These are phyloP conservation scores for Candida hungchunana DNA, from an alignment of 805 yeast species.

Conservation along the genomic window DNA sequence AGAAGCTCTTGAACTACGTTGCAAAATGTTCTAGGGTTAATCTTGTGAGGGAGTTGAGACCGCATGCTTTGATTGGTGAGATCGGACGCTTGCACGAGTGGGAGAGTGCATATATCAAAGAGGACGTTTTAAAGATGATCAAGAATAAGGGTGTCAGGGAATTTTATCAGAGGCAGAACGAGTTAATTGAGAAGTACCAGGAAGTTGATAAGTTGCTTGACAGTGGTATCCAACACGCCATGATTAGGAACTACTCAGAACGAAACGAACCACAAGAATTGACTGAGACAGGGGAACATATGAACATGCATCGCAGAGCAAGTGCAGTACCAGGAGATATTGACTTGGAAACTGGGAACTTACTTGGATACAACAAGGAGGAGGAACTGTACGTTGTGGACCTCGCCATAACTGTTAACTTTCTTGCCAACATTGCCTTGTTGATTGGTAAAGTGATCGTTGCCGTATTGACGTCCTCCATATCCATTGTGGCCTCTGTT, in stretches of 20 bases:
- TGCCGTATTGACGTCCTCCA: constrained; percentile 60
- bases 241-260: constrained; percentile 52
- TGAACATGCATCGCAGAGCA: constrained; percentile 17
- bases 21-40: constrained; percentile 17
- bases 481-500: constrained; percentile 73
- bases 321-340: constrained; percentile 58
- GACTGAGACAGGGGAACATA: neutral
- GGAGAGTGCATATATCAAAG: constrained; percentile 27
- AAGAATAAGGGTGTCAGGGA: constrained; percentile 29
- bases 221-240: constrained; percentile 61
- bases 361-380: constrained; percentile 46
- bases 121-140: constrained; percentile 22
- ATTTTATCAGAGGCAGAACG: constrained; percentile 59
- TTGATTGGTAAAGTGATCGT: constrained; percentile 58
- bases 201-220: constrained; percentile 66
- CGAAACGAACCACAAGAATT: constrained; percentile 18
- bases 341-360: constrained; percentile 51
- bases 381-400: constrained; percentile 41
- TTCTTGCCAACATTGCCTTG: constrained; percentile 53
- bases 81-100: constrained; percentile 37
- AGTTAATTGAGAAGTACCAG: constrained; percentile 47
- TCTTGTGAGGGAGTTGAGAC: constrained; percentile 38
- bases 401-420: constrained; percentile 61
- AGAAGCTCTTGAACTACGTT: constrained; percentile 16
- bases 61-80: constrained; percentile 43